Evolutionary conservation across 129 eudicot genomes (phyloP), one percentile per base, ranked within the genome.

Genomic region (Glebionis coronaria): DNA sequence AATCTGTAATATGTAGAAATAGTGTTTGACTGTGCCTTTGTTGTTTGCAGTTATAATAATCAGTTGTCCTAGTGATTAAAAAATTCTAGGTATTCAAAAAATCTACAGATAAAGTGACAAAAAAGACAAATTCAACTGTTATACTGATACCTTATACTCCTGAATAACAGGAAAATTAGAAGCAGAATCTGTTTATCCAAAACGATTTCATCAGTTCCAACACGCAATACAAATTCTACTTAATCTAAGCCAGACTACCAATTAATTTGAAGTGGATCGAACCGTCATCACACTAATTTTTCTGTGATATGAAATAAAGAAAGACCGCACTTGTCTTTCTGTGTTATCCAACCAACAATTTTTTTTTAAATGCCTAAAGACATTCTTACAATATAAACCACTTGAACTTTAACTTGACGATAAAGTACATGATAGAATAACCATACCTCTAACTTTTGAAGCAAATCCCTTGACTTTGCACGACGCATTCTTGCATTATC

Each of bases 401-500:
- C 6, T 31, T 31, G 38, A 31, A 31, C 38, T 31, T 31, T 31
- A 3, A 31, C 38, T 31, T 31, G 38, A 5, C 38, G 38, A 31
- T 31, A 31, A 31, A 31, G 6, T n/a, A n/a, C n/a, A n/a, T n/a
- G n/a, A n/a, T n/a, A 31, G 4, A 31, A 47, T 15, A 63, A 51
- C 65, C 62, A 35, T 58, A 84, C 99, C 93, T 94, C 99, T 80
- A 90, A 57, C 67, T 83, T 90, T 63, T 82, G 79, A 64, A 94
- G 93, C 90, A 87, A 76, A 63, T 87, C 88, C 72, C 74, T 84
- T 28, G 86, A 66, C 40, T 89, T 86, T 42, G 86, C 93, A 19
- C 88, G 88, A 0, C 88, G 80, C 16, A 95, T 89, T 77, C 95
- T 87, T 12, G 91, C 95, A 73, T 93, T 93, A 75, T 94, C 97